These are phyloP conservation scores for Citrus mangshanensis DNA, from an alignment of 345 rosid genomes.

Conservation along the genomic window DNA sequence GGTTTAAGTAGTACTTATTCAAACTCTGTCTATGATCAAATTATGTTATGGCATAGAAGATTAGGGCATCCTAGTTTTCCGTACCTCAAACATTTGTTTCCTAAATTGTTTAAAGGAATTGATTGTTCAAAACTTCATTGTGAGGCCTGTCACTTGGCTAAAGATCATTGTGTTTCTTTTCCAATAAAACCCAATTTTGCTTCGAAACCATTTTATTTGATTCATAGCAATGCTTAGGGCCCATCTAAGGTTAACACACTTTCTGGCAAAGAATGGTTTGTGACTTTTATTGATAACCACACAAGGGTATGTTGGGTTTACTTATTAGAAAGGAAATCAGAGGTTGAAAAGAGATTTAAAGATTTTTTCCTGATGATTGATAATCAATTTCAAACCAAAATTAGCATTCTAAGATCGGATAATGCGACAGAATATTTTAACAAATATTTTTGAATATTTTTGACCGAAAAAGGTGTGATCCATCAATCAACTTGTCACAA, in stretches of 20 bases:
- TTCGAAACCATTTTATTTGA: not conserved
- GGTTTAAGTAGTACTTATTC: not conserved
- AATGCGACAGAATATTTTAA: too few species aligned
- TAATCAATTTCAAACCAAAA: too few species aligned
- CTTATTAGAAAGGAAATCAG: not conserved
- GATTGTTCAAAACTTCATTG: not conserved
- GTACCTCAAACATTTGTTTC: not conserved
- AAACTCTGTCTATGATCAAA: not conserved
- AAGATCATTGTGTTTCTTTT: not conserved
- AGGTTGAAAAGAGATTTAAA: not conserved
- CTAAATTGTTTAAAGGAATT: not conserved
- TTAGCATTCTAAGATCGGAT: too few species aligned
- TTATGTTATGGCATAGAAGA: not conserved
- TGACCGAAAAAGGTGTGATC: not conserved
- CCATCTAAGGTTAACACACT: not conserved
- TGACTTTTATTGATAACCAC: not conserved
- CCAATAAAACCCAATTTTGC: not conserved
- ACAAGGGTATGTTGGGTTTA: not conserved
- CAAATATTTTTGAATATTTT: not conserved
- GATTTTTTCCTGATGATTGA: not conserved
- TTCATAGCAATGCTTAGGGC: not conserved
- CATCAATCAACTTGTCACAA: not conserved
- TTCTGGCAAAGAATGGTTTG: not conserved
- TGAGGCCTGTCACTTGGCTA: not conserved
- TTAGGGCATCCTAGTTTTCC: not conserved